Evolutionary conservation across 2,329 filamentous ascomycete species (phyloP).

Genomic region (Aspergillus pseudoglaucus): DNA sequence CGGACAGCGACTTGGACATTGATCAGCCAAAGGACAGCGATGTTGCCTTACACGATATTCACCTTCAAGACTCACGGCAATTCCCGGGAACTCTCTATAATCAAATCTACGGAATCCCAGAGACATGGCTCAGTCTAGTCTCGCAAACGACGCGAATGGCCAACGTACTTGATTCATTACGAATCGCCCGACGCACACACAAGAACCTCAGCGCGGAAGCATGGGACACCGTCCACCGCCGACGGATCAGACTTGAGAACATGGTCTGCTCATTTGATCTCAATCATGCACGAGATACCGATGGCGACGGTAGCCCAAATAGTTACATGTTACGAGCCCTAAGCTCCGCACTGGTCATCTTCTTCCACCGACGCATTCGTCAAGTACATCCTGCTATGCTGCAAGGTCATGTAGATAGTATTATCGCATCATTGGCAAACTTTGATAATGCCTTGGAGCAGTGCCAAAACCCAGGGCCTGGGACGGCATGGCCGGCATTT

Average conservation of each 20-base stretch:
- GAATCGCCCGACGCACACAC: slow-evolving; percentile 10
- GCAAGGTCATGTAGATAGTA: slow-evolving; percentile 32
- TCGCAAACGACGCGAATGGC: slow-evolving; percentile 41
- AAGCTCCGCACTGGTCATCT: slow-evolving; percentile 35
- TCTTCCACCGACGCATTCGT: slow-evolving; percentile 38
- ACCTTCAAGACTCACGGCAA: slow-evolving; percentile 30
- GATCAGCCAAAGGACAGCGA: slow-evolving; percentile 31
- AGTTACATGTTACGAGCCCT: slow-evolving; percentile 33
- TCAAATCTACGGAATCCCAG: slow-evolving; percentile 39
- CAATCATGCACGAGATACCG: neutral
- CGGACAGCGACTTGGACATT: slow-evolving; percentile 34
- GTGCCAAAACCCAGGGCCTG: slow-evolving; percentile 13
- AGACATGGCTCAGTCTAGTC: slow-evolving; percentile 40
- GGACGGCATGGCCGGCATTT: slow-evolving; percentile 35
- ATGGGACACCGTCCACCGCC: slow-evolving; percentile 23
- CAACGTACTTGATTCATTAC: slow-evolving; percentile 28
- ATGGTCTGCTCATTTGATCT: slow-evolving; percentile 28
- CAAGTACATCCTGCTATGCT: slow-evolving; percentile 34
- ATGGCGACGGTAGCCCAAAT: neutral
- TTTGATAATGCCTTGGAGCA: slow-evolving; percentile 20
- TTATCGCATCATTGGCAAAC: slow-evolving; percentile 24
- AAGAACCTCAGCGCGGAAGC: slow-evolving; percentile 13
- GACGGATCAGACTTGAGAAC: slow-evolving; percentile 24
- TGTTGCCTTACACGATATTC: slow-evolving; percentile 32
- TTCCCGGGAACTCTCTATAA: slow-evolving; percentile 32